phyloP scores from a whole-genome alignment of 805 yeast species.

The Zygotorulaspora florentina region DNA sequence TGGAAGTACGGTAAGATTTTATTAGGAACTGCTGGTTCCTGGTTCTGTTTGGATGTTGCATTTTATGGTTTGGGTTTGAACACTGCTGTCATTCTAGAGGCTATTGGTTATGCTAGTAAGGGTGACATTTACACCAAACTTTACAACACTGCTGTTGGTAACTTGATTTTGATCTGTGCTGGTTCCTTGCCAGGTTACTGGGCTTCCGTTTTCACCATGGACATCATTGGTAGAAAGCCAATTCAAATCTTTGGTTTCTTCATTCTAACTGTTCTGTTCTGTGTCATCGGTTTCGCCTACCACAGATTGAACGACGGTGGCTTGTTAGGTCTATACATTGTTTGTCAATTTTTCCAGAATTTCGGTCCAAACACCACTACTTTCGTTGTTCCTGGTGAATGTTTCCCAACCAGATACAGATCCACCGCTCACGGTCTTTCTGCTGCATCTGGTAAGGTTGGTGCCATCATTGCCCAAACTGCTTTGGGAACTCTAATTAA shows the following conservation, averaged over 20 bases:
- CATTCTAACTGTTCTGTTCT: slow-evolving; percentile 65
- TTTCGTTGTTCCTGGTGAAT: slow-evolving; percentile 86
- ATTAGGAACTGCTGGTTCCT: slow-evolving; percentile 84
- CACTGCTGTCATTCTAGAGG: slow-evolving; percentile 69
- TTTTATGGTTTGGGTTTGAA: slow-evolving; percentile 85
- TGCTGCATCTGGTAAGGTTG: slow-evolving; percentile 88
- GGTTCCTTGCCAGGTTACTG: slow-evolving; percentile 95
- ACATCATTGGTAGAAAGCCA: slow-evolving; percentile 78
- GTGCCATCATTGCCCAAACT: slow-evolving; percentile 89
- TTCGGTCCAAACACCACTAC: slow-evolving; percentile 94
- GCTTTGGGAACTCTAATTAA: slow-evolving; percentile 78
- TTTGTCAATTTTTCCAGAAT: slow-evolving; percentile 84
- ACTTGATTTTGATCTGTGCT: slow-evolving; percentile 87
- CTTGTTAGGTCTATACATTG: slow-evolving; percentile 68
- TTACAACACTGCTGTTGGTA: slow-evolving; percentile 84
- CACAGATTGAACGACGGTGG: slow-evolving; percentile 64
- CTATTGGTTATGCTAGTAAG: slow-evolving; percentile 79
- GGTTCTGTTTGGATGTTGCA: slow-evolving; percentile 90
- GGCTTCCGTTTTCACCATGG: slow-evolving; percentile 76
- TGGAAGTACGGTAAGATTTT: slow-evolving; percentile 85
- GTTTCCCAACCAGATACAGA: slow-evolving; percentile 92
- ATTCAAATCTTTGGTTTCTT: slow-evolving; percentile 74
- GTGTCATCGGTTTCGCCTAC: slow-evolving; percentile 81
- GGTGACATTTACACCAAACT: slow-evolving; percentile 64
- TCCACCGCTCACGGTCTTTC: slow-evolving; percentile 94